Evolutionary conservation across 768 basidiomycete genomes (phyloP), one percentile per base, ranked within the genome.

Genomic region (Russula sp.): DNA sequence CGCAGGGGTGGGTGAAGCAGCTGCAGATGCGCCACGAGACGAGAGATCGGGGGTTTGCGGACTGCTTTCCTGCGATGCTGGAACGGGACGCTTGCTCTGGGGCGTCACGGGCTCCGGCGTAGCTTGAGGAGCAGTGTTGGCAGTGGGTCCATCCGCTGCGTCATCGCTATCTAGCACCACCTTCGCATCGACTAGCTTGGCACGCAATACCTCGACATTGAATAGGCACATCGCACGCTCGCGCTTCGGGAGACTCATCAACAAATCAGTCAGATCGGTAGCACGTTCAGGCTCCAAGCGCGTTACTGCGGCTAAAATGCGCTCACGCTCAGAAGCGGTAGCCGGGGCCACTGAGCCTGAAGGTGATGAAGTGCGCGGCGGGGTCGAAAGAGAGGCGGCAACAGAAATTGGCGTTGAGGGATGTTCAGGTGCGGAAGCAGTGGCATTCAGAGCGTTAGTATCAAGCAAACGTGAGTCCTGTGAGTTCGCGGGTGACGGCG

Each of bases 201-300:
- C 79, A 57, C 85, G 81, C 28, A 95, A 79, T 32, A 92, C 81
- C 69, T 94, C 92, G 14, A 80, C 79, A 67, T 93, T 95, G 80
- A 96, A 96, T 46, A 95, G 78, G 75, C 93, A 94, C 84, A 95
- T 82, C 0, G 92, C 92, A 16, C 93, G 84, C 68, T 96, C 94
- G 64, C 89, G 84, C 75, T 94, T 95, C 1, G 90, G 87, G 20
- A 96, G 80, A 69, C 86, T 88, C 88, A 94, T 90, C 40, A 95
- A 76, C 57, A 96, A 78, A 26, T 89, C 90, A 0, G 87, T 85
- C 51, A 95, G 80, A 66, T 90, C 88, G 2, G 71, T 71, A 51
- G 86, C 83, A 57, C 84, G 81, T 0, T 77, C 72, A 5, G 81
- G 76, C 73, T 92, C 89, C 6, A 90, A 78, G 71, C 80, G 84